Evolutionary conservation across 2,329 filamentous ascomycete genomes (phyloP).

Genomic region (Penicillium hesseltinei): DNA sequence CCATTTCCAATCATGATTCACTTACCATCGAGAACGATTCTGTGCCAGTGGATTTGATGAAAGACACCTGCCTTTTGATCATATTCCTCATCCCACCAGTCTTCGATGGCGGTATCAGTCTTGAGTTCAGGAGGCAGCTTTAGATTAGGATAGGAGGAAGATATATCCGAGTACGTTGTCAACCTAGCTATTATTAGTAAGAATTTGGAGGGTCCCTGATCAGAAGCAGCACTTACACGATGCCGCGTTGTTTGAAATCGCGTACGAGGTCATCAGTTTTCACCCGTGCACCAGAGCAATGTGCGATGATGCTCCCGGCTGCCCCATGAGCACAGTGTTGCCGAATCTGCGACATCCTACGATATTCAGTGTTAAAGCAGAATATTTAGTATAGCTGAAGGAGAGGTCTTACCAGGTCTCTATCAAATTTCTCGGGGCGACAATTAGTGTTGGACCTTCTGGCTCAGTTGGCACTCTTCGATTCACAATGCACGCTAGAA

Average conservation of each 20-base stretch:
- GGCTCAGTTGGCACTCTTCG: not conserved
- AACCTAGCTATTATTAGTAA: not conserved
- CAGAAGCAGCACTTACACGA: not conserved
- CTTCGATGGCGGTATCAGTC: not conserved
- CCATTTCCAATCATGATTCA: not conserved
- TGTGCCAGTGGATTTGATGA: not conserved
- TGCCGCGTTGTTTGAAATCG: not conserved
- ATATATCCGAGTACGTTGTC: not conserved
- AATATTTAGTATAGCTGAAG: not conserved
- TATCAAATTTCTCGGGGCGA: not conserved
- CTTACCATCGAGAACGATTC: not conserved
- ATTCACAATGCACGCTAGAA: not conserved
- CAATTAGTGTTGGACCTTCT: not conserved
- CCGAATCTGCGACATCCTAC: not conserved
- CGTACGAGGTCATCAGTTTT: not conserved
- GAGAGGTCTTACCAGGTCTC: not conserved
- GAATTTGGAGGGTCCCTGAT: accelerated
- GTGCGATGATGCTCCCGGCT: not conserved
- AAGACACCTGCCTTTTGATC: not conserved
- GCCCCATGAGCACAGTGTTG: not conserved
- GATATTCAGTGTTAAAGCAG: not conserved
- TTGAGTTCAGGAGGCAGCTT: not conserved
- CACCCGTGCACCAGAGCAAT: not conserved
- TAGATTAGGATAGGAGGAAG: not conserved
- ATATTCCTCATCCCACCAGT: not conserved